Base-by-base conservation (phyloP, 352 stramenopile genomes). In the Globisporangium camurandrum region DNA sequence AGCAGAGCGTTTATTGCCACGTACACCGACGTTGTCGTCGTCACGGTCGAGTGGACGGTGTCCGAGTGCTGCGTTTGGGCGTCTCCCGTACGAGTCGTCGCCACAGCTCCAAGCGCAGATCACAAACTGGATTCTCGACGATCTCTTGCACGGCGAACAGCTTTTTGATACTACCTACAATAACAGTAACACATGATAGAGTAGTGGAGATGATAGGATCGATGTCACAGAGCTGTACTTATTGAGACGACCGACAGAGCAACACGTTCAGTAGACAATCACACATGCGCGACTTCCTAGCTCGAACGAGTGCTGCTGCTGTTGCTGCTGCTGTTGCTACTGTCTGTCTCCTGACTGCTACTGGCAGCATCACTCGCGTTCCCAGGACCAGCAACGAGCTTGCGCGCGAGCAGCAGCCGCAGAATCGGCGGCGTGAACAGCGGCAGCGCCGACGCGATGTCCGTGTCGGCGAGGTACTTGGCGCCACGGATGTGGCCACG, bases 391-490 rank as follows among this genome's bases (percentile, higher is more conserved):
- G 27, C n/a, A n/a, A n/a, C 14, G 38, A 57, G 26, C 54, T 86
- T 84, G 49, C 67, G 61, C 34, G 64, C 51, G 10, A 92, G 67
- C 49, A 87, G 67, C 43, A 80, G 62, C 11, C 80, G 80, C 60
- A 88, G 57, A 26, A 89, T 71, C 46, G 73, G 85, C 8, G 77
- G 61, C 19, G 80, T 92, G 61, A 92, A 89, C 33, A 86, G 73
- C 23, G 73, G 65, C 55, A 89, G 57, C 6, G 72, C 59, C 12
- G 52, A 46, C n/a, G 53, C 56, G 17, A 93, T 57, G 43, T 90
- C 57, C 8, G 55, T 40, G 44, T 88, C 64, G n/a, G 37, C 61
- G 11, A 95, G 64, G 61, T 91, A 81, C 65, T 93, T 93, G 51
- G 85, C 85, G 4, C 85, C 85, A 14, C 71, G 66, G 31, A 94